Evolutionary conservation across 1,284 basidiomycete species (phyloP).

Genomic region (Omphalotus olearius): DNA sequence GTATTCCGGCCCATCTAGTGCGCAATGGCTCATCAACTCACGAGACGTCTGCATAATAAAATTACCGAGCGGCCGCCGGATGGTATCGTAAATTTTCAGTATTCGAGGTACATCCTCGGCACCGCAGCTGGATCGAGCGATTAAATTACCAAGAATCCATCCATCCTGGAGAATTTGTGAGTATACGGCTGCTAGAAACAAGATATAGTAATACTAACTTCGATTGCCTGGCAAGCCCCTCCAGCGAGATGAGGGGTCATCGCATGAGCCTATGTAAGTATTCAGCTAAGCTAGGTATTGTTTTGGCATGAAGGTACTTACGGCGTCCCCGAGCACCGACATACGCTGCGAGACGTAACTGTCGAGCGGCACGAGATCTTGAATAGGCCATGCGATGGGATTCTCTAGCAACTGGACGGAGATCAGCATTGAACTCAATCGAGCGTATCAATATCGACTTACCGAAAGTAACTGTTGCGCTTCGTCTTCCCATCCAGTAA

Average conservation of each 20-base stretch:
- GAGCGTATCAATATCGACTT: too few species aligned
- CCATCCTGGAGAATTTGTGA: constrained; percentile 15
- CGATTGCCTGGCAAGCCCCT: constrained; percentile 30
- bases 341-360: constrained; percentile 24
- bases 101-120: constrained; percentile 8
- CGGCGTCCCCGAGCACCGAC: constrained; percentile 33
- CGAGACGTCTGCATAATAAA: constrained; percentile 16
- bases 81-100: constrained; percentile 16
- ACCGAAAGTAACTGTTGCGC: constrained; percentile 3
- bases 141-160: constrained; percentile 17
- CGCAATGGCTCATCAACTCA: constrained; percentile 16
- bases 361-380: constrained; percentile 25
- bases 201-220: constrained; percentile 19
- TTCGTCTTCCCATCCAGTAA: constrained; percentile 10
- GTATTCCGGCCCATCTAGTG: constrained; percentile 13
- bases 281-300: not conserved
- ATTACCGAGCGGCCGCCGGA: constrained; percentile 20
- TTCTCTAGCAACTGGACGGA: constrained; percentile 9
- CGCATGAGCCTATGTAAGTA: constrained; percentile 21
- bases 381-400: constrained; percentile 15
- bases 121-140: not conserved
- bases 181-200: too few species aligned
- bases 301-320: constrained; percentile 12
- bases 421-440: not conserved
- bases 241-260: constrained; percentile 27